Percentiles rank a stretch among this genome's conserved stretches.
These are phyloP conservation scores for Aspergillus pseudoglaucus DNA, from an alignment of 2,329 filamentous ascomycete genomes.

Conservation along the genomic window DNA sequence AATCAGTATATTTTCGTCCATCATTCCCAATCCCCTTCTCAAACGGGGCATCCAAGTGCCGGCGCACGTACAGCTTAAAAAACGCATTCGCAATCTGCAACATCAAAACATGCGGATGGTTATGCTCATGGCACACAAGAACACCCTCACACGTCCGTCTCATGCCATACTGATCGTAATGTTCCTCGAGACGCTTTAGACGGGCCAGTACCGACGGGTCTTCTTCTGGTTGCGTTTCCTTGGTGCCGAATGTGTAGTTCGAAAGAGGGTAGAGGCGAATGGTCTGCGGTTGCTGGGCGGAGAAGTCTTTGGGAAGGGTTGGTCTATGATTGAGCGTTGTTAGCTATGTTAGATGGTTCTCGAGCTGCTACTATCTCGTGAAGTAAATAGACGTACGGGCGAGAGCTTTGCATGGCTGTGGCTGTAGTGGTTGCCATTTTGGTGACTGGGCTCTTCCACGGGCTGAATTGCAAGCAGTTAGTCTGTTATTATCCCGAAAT, in stretches of 20 bases:
- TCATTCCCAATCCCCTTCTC: not conserved
- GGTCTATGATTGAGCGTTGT: slow-evolving; percentile 42
- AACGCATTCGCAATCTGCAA: slow-evolving; percentile 98
- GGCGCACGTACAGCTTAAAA: slow-evolving; percentile 69
- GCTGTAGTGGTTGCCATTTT: slow-evolving; percentile 80
- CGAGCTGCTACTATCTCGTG: not conserved
- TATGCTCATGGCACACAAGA: slow-evolving; percentile 96
- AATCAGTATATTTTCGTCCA: not conserved
- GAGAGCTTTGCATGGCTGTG: slow-evolving; percentile 67
- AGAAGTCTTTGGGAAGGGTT: slow-evolving; percentile 74
- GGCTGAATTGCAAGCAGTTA: not conserved
- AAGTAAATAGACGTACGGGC: slow-evolving; percentile 45
- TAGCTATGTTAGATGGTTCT: not conserved
- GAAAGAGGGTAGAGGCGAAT: slow-evolving; percentile 91
- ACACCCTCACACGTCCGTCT: slow-evolving; percentile 94
- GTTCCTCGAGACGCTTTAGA: slow-evolving; percentile 88
- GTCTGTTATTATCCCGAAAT: not conserved
- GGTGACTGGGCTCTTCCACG: not conserved
- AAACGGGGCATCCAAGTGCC: not conserved
- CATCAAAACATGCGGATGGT: slow-evolving; percentile 98
- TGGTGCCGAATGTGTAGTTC: slow-evolving; percentile 98
- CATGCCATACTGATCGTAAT: slow-evolving; percentile 91
- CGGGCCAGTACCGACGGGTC: slow-evolving; percentile 92
- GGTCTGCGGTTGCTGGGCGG: slow-evolving; percentile 78
- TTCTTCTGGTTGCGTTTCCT: slow-evolving; percentile 96